Evolutionary conservation across 2,329 filamentous ascomycete genomes (phyloP).

Genomic region (Colletotrichum sp.): DNA sequence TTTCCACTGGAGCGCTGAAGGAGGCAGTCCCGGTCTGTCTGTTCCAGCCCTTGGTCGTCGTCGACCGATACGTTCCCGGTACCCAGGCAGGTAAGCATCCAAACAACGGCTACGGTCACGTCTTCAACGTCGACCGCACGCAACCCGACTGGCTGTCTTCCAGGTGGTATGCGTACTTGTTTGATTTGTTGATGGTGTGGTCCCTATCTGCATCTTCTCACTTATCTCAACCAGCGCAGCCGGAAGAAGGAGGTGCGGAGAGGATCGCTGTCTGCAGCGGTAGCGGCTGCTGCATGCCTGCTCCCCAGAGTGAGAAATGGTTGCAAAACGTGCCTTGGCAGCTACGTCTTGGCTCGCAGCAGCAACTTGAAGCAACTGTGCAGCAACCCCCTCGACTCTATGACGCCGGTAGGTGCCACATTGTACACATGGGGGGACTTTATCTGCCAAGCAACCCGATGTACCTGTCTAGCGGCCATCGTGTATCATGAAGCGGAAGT

Average conservation of each 20-base stretch:
- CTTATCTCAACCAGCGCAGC: not conserved
- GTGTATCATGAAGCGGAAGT: not conserved
- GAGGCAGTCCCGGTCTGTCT: not conserved
- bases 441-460: not conserved
- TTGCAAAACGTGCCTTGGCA: conserved; percentile 6
- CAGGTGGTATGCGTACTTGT: not conserved
- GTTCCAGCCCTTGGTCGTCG: not conserved
- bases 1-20: not conserved
- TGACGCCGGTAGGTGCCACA: conserved; percentile 14
- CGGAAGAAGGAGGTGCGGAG: not conserved
- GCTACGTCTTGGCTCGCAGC: conserved; percentile 10
- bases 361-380: conserved; percentile 2
- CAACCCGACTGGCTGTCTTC: not conserved
- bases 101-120: not conserved
- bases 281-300: not conserved
- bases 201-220: not conserved
- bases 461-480: not conserved
- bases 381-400: conserved; percentile 13
- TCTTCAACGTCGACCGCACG: not conserved
- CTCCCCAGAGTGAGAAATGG: not conserved
- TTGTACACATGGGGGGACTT: not conserved
- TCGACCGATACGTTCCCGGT: not conserved
- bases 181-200: not conserved
- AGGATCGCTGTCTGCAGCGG: not conserved
- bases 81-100: not conserved